Evolutionary conservation across 345 rosid genomes (phyloP).

Genomic region (Fremontodendron californicum): DNA sequence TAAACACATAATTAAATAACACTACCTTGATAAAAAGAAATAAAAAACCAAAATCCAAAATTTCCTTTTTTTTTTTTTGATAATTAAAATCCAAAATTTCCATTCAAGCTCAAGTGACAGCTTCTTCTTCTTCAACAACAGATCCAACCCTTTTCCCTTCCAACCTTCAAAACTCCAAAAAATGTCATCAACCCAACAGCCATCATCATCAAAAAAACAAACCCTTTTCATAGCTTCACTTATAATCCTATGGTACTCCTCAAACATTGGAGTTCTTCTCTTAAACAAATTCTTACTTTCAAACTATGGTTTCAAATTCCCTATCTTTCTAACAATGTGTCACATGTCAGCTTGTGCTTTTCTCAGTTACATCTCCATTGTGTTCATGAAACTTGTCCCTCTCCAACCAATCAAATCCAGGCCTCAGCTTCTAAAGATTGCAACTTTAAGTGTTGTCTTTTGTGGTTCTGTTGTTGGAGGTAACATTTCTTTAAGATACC

Average conservation of each 20-base stretch:
- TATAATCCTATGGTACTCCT: conserved; percentile 67
- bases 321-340: conserved; percentile 90
- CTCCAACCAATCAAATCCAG: conserved; percentile 71
- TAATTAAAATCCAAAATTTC: conserved; percentile 2
- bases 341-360: conserved; percentile 91
- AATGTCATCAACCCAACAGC: conserved; percentile 17
- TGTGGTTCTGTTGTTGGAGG: conserved; percentile 94
- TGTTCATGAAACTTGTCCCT: conserved; percentile 74
- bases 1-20: conserved; percentile 49
- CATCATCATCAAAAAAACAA: conserved; percentile 30
- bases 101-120: conserved; percentile 21
- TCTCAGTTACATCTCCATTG: conserved; percentile 82
- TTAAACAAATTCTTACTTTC: conserved; percentile 86
- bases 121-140: conserved; percentile 12
- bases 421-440: conserved; percentile 69
- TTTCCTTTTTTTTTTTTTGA: too few species aligned
- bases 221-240: conserved; percentile 54
- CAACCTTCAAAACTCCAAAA: background rate
- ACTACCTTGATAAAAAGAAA: background rate
- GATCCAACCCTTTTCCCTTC: background rate
- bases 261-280: conserved; percentile 89
- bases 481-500: conserved; percentile 73
- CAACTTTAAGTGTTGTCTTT: conserved; percentile 74
- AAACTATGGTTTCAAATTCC: conserved; percentile 83
- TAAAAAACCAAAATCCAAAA: background rate